These are phyloP conservation scores for Debaryomyces prosopidis DNA, from an alignment of 805 yeast species.

Conservation along the genomic window DNA sequence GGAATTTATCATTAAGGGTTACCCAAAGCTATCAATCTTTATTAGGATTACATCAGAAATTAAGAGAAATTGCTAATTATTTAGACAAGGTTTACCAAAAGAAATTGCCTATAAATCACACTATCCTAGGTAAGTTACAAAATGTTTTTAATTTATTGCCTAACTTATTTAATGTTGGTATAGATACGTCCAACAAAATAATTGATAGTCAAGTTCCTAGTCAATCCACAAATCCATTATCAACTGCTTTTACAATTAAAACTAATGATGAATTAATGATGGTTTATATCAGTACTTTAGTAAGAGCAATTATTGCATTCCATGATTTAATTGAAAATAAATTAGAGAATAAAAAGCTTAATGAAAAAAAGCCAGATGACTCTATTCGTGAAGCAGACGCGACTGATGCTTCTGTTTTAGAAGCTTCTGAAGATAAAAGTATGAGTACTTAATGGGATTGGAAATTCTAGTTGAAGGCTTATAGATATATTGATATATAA, in stretches of 20 bases:
- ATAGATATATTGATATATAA: too few species aligned
- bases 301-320: constrained; percentile 93
- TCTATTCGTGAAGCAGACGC: constrained; percentile 40
- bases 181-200: constrained; percentile 14
- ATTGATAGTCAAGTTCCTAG: constrained; percentile 3
- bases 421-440: too few species aligned
- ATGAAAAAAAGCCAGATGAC: constrained; percentile 26
- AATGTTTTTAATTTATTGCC: constrained; percentile 94
- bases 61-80: constrained; percentile 75
- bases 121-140: constrained; percentile 87
- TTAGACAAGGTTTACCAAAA: constrained; percentile 70
- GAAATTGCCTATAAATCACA: constrained; percentile 83
- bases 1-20: constrained; percentile 80
- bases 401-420: constrained; percentile 4
- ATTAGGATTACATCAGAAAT: constrained; percentile 78
- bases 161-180: constrained; percentile 48
- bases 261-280: constrained; percentile 97
- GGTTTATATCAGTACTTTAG: constrained; percentile 84
- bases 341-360: constrained; percentile 68
- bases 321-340: constrained; percentile 96
- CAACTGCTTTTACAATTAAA: constrained; percentile 83
- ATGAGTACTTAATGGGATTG: too few species aligned
- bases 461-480: too few species aligned
- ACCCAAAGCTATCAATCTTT: constrained; percentile 89
- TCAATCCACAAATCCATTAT: constrained; percentile 51